phyloP scores from a whole-genome alignment of 2,329 filamentous ascomycete genomes.

The Knoxdaviesia capensis region DNA sequence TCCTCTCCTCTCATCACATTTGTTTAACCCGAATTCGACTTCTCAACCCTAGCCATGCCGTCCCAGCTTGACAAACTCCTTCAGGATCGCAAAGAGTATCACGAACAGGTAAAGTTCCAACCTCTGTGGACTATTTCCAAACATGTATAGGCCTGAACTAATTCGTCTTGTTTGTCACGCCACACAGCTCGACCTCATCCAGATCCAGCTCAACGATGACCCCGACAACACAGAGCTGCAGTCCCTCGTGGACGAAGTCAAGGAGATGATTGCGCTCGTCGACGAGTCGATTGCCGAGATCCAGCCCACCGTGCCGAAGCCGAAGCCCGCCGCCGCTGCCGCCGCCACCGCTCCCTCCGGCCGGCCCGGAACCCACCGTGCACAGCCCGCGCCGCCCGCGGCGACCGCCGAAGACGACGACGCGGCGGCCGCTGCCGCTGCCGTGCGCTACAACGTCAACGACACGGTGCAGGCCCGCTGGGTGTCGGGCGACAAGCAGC shows the following conservation, averaged over 20 bases:
- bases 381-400: conserved; percentile 3
- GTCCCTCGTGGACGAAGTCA: conserved; percentile 59
- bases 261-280: conserved; percentile 60
- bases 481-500: conserved; percentile 70
- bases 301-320: conserved; percentile 28
- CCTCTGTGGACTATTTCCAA: neutral
- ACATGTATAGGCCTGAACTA: conserved; percentile 3
- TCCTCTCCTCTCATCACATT: too few species aligned
- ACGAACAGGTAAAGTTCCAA: conserved; percentile 28
- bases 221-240: conserved; percentile 62
- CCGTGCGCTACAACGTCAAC: conserved; percentile 60
- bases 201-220: conserved; percentile 57
- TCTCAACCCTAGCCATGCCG: conserved; percentile 3
- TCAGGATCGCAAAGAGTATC: conserved; percentile 31
- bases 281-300: conserved; percentile 67
- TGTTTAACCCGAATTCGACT: too few species aligned
- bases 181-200: conserved; percentile 54
- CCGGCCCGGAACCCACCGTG: neutral
- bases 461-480: conserved; percentile 83
- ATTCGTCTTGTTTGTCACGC: conserved; percentile 4
- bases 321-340: conserved; percentile 22
- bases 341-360: conserved; percentile 23
- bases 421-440: conserved; percentile 15
- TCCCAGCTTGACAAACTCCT: conserved; percentile 22
- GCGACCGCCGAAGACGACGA: conserved; percentile 25